phyloP scores from a whole-genome alignment of 2,329 filamentous ascomycete species.

The Claviceps sp. region DNA sequence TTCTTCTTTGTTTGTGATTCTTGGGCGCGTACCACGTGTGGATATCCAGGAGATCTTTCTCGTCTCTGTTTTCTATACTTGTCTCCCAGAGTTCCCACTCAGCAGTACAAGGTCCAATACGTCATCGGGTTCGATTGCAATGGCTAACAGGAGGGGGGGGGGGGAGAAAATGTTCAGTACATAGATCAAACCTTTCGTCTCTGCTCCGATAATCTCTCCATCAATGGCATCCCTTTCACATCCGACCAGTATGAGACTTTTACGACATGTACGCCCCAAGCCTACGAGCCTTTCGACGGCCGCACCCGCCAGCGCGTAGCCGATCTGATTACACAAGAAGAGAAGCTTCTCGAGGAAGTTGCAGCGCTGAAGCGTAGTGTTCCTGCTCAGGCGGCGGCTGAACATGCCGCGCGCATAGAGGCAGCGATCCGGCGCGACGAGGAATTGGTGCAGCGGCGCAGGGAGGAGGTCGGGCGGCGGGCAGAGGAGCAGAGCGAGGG shows the following conservation, averaged over 20 bases:
- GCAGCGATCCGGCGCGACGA: constrained; percentile 33
- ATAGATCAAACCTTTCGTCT: constrained; percentile 46
- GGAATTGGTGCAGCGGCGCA: constrained; percentile 23
- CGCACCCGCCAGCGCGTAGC: constrained; percentile 46
- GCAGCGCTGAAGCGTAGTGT: constrained; percentile 43
- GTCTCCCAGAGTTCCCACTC: too few relatives aligned
- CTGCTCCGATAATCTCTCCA: constrained; percentile 44
- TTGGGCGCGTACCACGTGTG: too few relatives aligned
- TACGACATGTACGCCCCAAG: constrained; percentile 13
- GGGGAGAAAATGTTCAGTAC: constrained; percentile 29
- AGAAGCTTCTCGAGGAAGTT: constrained; percentile 50
- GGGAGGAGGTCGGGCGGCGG: constrained; percentile 9
- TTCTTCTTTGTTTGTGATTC: neutral
- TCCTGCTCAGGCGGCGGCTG: constrained; percentile 29
- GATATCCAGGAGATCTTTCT: too few relatives aligned
- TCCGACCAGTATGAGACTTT: constrained; percentile 24
- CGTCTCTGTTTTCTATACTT: too few relatives aligned
- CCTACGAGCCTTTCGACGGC: constrained; percentile 47
- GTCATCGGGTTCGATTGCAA: neutral
- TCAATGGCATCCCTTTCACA: constrained; percentile 45
- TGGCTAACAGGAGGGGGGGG: neutral
- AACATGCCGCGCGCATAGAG: constrained; percentile 27
- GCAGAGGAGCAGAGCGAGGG: constrained; percentile 12
- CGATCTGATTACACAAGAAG: constrained; percentile 46
- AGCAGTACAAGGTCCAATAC: too few relatives aligned